phyloP scores from a whole-genome alignment of 345 rosid species.

The Brassica nigra region DNA sequence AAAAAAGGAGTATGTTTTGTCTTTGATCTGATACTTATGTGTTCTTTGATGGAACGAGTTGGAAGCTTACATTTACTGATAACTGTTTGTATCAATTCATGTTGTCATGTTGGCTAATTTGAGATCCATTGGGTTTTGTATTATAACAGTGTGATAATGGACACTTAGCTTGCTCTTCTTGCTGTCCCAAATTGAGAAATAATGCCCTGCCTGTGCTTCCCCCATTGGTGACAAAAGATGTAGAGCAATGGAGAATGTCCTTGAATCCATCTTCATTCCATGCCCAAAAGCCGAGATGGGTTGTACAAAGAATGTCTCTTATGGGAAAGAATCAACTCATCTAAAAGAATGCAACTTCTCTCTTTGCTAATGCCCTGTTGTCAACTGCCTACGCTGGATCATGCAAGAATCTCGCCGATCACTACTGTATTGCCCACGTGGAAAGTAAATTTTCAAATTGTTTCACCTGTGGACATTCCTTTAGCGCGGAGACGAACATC shows the following conservation, averaged over 20 bases:
- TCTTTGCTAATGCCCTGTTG: neutral
- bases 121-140: too few species aligned
- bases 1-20: too few species aligned
- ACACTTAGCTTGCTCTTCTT: neutral
- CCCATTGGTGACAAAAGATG: neutral
- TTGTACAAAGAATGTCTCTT: neutral
- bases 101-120: too few species aligned
- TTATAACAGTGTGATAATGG: neutral
- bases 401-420: neutral
- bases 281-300: neutral
- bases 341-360: neutral
- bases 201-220: neutral
- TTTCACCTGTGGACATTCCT: neutral
- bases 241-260: neutral
- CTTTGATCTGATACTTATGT: too few species aligned
- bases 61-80: too few species aligned
- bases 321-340: neutral
- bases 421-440: neutral
- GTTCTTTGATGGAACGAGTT: too few species aligned
- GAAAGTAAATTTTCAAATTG: neutral
- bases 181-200: neutral
- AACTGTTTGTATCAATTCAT: too few species aligned
- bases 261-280: neutral
- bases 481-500: neutral
- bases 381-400: neutral